phyloP scores from a whole-genome alignment of 495 filamentous ascomycete species.

The Xylaria bambusicola region DNA sequence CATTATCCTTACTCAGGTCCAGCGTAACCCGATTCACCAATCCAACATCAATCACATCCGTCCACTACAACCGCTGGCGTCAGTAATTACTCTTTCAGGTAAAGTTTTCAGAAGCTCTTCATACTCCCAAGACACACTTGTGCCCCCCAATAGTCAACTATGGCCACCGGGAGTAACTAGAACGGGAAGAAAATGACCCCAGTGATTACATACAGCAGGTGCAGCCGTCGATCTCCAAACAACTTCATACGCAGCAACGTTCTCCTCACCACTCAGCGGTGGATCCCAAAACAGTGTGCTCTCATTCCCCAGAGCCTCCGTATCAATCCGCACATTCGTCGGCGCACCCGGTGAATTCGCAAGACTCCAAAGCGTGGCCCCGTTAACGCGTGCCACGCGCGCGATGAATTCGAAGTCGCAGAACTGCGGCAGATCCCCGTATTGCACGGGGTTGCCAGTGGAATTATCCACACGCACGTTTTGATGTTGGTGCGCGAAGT shows the following conservation, averaged over 20 bases:
- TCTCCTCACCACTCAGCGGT: conserved; percentile 23
- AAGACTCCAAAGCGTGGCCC: conserved; percentile 50
- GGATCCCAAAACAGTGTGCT: conserved; percentile 48
- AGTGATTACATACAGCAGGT: too few relatives aligned
- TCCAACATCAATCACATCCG: conserved; percentile 43
- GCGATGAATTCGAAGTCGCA: conserved; percentile 54
- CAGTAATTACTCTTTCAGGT: too few relatives aligned
- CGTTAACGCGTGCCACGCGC: conserved; percentile 53
- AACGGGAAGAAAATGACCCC: too few relatives aligned
- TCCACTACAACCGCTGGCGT: too few relatives aligned
- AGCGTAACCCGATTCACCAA: conserved; percentile 40
- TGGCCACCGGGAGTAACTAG: too few relatives aligned
- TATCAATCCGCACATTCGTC: conserved; percentile 49
- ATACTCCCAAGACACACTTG: too few relatives aligned
- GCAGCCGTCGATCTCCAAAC: conserved; percentile 51
- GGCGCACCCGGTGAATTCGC: conserved; percentile 49
- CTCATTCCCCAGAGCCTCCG: conserved; percentile 43
- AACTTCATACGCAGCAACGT: conserved; percentile 45
- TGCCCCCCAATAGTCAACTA: too few relatives aligned
- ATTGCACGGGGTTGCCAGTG: too few relatives aligned
- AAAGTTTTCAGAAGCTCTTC: too few relatives aligned
- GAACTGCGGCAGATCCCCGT: conserved; percentile 54
- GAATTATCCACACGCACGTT: conserved; percentile 44
- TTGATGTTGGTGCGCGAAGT: conserved; percentile 59
- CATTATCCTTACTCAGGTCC: conserved; percentile 54